Percentiles rank a stretch among this genome's conserved stretches.
Conservation (phyloP, 495 filamentous ascomycete genomes). For the Articulospora tetracladia region DNA sequence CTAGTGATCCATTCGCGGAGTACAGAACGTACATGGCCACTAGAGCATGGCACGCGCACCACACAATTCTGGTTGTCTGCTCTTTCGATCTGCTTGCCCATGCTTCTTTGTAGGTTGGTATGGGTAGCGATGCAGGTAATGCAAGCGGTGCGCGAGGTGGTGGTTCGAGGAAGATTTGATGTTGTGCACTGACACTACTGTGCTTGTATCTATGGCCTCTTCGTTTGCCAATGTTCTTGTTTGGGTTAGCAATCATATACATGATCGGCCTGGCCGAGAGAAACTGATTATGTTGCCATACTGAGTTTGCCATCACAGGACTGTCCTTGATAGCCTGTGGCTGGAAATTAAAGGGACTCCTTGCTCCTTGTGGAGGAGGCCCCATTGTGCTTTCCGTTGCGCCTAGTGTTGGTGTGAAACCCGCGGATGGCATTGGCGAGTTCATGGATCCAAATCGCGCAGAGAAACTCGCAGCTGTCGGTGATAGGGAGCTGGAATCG, state of each 20-base stretch:
- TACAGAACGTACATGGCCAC: slow-evolving; percentile 81
- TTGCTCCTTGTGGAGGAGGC: slow-evolving; percentile 24
- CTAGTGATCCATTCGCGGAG: slow-evolving; percentile 79
- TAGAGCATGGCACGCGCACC: slow-evolving; percentile 84
- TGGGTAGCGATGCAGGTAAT: slow-evolving; percentile 86
- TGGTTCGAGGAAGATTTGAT: slow-evolving; percentile 97
- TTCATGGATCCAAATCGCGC: slow-evolving; percentile 31
- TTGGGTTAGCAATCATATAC: slow-evolving; percentile 8
- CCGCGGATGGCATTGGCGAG: slow-evolving; percentile 24
- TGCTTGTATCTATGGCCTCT: slow-evolving; percentile 98
- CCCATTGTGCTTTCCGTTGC: slow-evolving; percentile 14
- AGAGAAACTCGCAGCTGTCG: slow-evolving; percentile 51
- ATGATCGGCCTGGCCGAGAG: slow-evolving; percentile 2
- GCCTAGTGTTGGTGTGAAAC: slow-evolving; percentile 9
- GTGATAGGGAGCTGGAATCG: slow-evolving; percentile 62
- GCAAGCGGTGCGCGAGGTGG: slow-evolving; percentile 80
- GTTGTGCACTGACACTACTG: slow-evolving; percentile 78
- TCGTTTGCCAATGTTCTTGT: slow-evolving; percentile 78
- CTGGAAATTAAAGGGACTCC: slow-evolving; percentile 88
- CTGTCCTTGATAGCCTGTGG: slow-evolving; percentile 73
- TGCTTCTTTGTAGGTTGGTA: slow-evolving; percentile 87
- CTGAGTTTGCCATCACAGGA: slow-evolving; percentile 69
- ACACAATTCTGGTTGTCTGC: slow-evolving; percentile 76
- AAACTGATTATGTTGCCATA: slow-evolving; percentile 37
- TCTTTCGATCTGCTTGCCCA: slow-evolving; percentile 80